A percentile compares a stretch with the other conserved stretches of the same genome.
phyloP scores from a whole-genome alignment of 768 basidiomycete species.

The Mycena indigotica region DNA sequence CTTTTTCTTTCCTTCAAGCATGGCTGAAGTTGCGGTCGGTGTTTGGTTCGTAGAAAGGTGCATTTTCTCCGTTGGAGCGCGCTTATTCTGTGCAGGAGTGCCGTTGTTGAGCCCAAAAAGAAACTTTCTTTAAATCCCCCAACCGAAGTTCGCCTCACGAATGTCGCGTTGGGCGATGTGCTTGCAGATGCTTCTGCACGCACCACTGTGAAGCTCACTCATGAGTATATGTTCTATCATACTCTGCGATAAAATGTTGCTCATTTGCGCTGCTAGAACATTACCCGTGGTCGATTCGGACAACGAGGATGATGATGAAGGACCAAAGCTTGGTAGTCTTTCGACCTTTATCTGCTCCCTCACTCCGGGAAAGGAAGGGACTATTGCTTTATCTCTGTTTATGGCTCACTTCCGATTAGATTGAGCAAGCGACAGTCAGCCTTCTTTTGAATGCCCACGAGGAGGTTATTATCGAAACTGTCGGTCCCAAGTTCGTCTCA shows the following conservation, averaged over 20 bases:
- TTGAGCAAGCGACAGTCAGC: slow-evolving; percentile 75
- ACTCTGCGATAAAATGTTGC: no score
- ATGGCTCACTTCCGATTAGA: slow-evolving; percentile 43
- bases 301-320: slow-evolving; percentile 38
- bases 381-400: background rate
- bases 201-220: slow-evolving; percentile 69
- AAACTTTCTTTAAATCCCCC: slow-evolving; percentile 58
- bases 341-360: slow-evolving; percentile 76
- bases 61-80: slow-evolving; percentile 8
- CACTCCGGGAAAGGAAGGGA: slow-evolving; percentile 75
- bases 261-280: no score
- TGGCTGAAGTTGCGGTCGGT: slow-evolving; percentile 60
- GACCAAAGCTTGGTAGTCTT: slow-evolving; percentile 26
- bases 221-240: slow-evolving; percentile 33
- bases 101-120: slow-evolving; percentile 59
- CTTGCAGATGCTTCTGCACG: slow-evolving; percentile 62
- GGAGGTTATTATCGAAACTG: slow-evolving; percentile 66
- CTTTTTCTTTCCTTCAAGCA: slow-evolving; percentile 31
- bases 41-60: slow-evolving; percentile 65
- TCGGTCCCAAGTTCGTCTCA: slow-evolving; percentile 76
- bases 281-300: no score
- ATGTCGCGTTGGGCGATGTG: slow-evolving; percentile 76
- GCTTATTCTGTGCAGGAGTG: slow-evolving; percentile 51
- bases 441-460: slow-evolving; percentile 69
- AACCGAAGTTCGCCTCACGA: slow-evolving; percentile 77